Percentiles rank a stretch among this genome's conserved stretches.
These are phyloP conservation scores for Letharia lupina DNA, from an alignment of 495 filamentous ascomycete genomes.

Conservation along the genomic window DNA sequence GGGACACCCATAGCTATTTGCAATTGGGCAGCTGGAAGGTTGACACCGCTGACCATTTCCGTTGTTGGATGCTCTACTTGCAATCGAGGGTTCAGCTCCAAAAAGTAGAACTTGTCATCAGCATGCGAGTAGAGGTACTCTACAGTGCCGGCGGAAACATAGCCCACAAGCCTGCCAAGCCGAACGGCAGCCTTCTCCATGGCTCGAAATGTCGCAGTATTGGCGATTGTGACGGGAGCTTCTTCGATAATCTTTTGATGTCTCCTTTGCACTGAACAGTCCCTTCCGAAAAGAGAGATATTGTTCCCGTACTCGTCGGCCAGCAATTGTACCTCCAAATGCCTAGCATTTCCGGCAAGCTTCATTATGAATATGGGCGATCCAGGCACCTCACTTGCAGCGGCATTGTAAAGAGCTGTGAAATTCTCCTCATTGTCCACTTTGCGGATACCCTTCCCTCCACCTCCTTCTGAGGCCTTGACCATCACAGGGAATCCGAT, in stretches of 20 bases:
- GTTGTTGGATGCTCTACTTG: conserved; percentile 99
- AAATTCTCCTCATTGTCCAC: conserved; percentile 83
- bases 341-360: conserved; percentile 88
- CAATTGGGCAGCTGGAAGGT: conserved; percentile 91
- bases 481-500: conserved; percentile 99
- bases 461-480: conserved; percentile 99
- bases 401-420: conserved; percentile 77
- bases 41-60: conserved; percentile 98
- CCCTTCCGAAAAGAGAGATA: conserved; percentile 95
- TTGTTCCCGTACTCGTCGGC: conserved; percentile 99
- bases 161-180: conserved; percentile 86
- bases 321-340: conserved; percentile 94
- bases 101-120: conserved; percentile 98
- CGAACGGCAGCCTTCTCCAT: conserved; percentile 98
- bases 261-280: conserved; percentile 96
- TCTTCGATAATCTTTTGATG: conserved; percentile 99
- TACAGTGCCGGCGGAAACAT: conserved; percentile 97
- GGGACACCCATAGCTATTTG: conserved; percentile 99
- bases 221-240: conserved; percentile 93
- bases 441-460: conserved; percentile 98
- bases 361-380: conserved; percentile 99
- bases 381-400: conserved; percentile 95
- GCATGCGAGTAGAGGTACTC: conserved; percentile 99
- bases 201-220: conserved; percentile 73
- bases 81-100: conserved; percentile 94